phyloP scores from a whole-genome alignment of 352 stramenopile species.

The Phytophthora vignae region DNA sequence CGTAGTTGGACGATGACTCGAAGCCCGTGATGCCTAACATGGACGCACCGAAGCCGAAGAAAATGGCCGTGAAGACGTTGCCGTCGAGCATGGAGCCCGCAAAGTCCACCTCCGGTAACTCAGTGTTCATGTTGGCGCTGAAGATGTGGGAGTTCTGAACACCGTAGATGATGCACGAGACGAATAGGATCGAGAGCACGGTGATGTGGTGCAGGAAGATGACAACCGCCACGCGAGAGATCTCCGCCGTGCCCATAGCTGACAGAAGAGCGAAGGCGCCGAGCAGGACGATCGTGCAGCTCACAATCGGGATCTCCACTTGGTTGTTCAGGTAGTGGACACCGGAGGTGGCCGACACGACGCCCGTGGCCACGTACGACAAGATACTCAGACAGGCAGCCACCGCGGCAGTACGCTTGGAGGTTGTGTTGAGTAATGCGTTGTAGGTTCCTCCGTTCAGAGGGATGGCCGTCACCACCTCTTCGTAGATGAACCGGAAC shows the following conservation, averaged over 20 bases:
- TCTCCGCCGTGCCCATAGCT: slow-evolving; percentile 82
- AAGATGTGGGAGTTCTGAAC: slow-evolving; percentile 65
- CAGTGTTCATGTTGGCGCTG: slow-evolving; percentile 64
- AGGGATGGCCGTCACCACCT: slow-evolving; percentile 87
- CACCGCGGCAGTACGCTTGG: slow-evolving; percentile 83
- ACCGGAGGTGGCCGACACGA: slow-evolving; percentile 69
- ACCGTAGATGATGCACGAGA: slow-evolving; percentile 61
- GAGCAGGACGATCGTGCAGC: slow-evolving; percentile 53
- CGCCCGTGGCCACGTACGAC: slow-evolving; percentile 90
- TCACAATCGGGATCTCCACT: slow-evolving; percentile 53
- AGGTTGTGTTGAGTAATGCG: slow-evolving; percentile 89
- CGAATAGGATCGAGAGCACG: slow-evolving; percentile 64
- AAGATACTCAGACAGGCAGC: slow-evolving; percentile 86
- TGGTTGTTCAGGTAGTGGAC: slow-evolving; percentile 84
- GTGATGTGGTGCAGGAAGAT: slow-evolving; percentile 88
- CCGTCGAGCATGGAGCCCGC: slow-evolving; percentile 48
- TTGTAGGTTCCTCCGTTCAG: slow-evolving; percentile 93
- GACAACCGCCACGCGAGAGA: slow-evolving; percentile 71
- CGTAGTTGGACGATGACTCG: slow-evolving; percentile 87
- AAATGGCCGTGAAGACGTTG: slow-evolving; percentile 57
- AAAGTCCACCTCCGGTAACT: slow-evolving; percentile 66
- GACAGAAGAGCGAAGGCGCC: slow-evolving; percentile 82
- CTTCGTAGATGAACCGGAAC: slow-evolving; percentile 86
- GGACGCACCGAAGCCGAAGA: slow-evolving; percentile 77
- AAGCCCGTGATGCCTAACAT: slow-evolving; percentile 93